A percentile compares a stretch with the other conserved stretches of the same genome.
phyloP scores from a whole-genome alignment of 345 rosid genomes.

The Melastoma malabathricum region DNA sequence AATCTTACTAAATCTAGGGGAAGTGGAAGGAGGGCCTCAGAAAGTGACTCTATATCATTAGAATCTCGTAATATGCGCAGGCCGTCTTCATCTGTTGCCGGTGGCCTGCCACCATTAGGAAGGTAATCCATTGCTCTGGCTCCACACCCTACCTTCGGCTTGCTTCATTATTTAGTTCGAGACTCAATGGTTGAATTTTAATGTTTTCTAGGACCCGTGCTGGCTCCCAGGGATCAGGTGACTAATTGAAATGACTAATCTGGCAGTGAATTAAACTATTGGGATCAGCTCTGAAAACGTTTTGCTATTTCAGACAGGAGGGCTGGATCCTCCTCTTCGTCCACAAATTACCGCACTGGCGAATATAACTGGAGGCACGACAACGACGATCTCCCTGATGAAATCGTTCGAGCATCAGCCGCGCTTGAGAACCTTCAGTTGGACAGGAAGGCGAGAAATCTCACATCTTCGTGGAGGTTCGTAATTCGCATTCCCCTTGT shows the following conservation, averaged over 20 bases:
- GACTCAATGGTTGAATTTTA: not conserved
- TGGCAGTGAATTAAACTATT: no score
- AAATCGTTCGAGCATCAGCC: constrained; percentile 61
- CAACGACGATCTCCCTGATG: constrained; percentile 52
- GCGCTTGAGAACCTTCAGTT: constrained; percentile 88
- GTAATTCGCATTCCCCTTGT: constrained; percentile 9
- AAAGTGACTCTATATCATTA: constrained; percentile 39
- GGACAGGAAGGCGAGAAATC: constrained; percentile 80
- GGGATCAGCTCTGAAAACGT: constrained; percentile 2
- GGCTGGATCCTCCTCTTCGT: constrained; percentile 61
- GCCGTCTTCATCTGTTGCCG: constrained; percentile 65
- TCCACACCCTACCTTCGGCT: constrained; percentile 1
- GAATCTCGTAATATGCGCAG: constrained; percentile 57
- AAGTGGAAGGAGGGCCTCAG: constrained; percentile 51
- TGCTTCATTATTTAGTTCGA: constrained; percentile 4
- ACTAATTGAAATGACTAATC: constrained; percentile 15
- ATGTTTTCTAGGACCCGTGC: constrained; percentile 28
- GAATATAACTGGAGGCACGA: constrained; percentile 79
- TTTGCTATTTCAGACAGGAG: constrained; percentile 47
- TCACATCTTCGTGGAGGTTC: constrained; percentile 87
- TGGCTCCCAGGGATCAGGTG: constrained; percentile 59
- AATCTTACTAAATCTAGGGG: constrained; percentile 49
- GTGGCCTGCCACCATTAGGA: constrained; percentile 82
- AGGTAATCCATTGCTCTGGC: constrained; percentile 31
- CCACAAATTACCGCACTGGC: constrained; percentile 64